These are phyloP conservation scores for Pythium aquatile DNA, from an alignment of 352 stramenopile species.

Conservation along the genomic window DNA sequence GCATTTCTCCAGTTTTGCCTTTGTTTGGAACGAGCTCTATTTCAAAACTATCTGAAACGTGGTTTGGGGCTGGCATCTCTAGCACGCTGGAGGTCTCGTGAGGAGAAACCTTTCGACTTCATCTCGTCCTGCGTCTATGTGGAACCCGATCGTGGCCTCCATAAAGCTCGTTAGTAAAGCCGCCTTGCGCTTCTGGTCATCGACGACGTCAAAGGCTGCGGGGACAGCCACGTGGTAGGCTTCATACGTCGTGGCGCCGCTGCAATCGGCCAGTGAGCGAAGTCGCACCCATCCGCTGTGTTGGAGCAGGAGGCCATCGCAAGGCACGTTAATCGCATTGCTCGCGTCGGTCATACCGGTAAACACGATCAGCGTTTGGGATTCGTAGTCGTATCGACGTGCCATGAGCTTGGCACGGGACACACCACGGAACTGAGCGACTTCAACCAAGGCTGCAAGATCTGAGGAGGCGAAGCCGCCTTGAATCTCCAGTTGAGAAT, in stretches of 20 bases:
- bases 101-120: conserved; percentile 18
- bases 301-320: conserved; percentile 16
- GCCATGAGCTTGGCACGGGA: conserved; percentile 7
- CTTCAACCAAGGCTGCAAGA: conserved; percentile 10
- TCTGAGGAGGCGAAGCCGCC: neutral
- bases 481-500: neutral
- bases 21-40: too few relatives aligned
- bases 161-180: conserved; percentile 18
- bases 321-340: neutral
- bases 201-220: neutral
- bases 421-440: conserved; percentile 9
- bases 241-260: neutral
- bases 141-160: conserved; percentile 10
- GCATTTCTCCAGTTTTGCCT: too few relatives aligned
- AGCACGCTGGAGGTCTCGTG: neutral
- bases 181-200: conserved; percentile 18
- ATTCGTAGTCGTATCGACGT: neutral
- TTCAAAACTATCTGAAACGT: too few relatives aligned
- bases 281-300: conserved; percentile 14
- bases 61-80: too few relatives aligned
- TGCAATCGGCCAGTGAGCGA: neutral
- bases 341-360: conserved; percentile 7
- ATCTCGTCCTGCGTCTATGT: conserved; percentile 13
- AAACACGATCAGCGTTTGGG: conserved; percentile 5
- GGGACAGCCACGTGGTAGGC: conserved; percentile 14